Evolutionary conservation across 495 filamentous ascomycete species (phyloP), one percentile per base, ranked within the genome.

Genomic region (Penicillium flavigenum): DNA sequence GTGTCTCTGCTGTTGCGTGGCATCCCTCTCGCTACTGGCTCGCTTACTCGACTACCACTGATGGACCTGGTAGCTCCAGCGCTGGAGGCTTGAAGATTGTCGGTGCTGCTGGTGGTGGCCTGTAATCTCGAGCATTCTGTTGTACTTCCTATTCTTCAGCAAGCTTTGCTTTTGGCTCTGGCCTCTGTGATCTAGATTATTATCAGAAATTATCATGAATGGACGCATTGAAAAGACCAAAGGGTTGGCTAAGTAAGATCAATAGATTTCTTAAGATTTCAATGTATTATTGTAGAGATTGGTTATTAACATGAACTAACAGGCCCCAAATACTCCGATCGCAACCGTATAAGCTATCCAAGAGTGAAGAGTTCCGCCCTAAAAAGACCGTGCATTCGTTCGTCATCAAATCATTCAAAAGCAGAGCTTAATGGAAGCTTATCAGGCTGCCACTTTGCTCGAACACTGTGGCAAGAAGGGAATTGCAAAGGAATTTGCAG

Each of bases 1-100:
- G 72, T 17, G 70, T 78, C 51, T 84, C 87, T 8, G 79, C 86
- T 41, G 87, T 96, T 7, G 87, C 87, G 6, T 98, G 93, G 93
- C 92, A 96, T 69, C 94, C 94, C 4, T 88, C 81, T 36, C 77
- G 87, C 65, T 98, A 98, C 65, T 90, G 86, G 78, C 68, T 98
- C 50, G 94, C 93, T 12, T 96, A 96, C 77, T 87, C 89, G n/a
- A 85, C 83, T 22, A 94, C 95, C 60, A 76, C 84, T 11, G 86
- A 88, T 47, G 88, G 86, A 22, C 76, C 93, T 42, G 88, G 86
- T 66, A 88, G 65, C 22, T 82, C 81, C 17, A 90, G 92, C 63
- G 70, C 85, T 4, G 85, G 86, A 1, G 88, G 86, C 17, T 74
- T 98, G 61, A 92, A 87, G 77, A 92, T 97, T 69, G 79, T 96